A percentile compares a stretch with the other conserved stretches of the same genome.
phyloP scores from a whole-genome alignment of 495 filamentous ascomycete species.

The Chaetomium tenue region DNA sequence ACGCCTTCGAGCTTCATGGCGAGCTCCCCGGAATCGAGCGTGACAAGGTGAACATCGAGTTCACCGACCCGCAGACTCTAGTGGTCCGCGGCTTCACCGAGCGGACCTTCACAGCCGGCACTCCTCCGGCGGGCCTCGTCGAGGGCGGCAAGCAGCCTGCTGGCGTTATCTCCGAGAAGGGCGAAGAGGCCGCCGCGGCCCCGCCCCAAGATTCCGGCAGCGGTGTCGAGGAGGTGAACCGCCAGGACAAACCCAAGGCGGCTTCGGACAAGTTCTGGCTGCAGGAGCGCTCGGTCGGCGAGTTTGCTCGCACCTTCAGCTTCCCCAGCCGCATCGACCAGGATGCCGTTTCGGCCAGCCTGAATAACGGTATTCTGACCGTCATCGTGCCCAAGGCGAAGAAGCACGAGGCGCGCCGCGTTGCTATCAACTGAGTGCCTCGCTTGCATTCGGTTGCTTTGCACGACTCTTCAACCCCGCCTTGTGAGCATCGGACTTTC shows the following conservation, averaged over 20 bases:
- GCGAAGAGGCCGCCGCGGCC: slow-evolving; percentile 19
- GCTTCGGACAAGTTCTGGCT: slow-evolving; percentile 67
- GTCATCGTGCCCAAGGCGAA: slow-evolving; percentile 70
- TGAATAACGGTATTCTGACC: slow-evolving; percentile 58
- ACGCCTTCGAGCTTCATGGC: slow-evolving; percentile 75
- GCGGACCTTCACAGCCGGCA: slow-evolving; percentile 49
- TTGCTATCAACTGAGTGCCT: slow-evolving; percentile 47
- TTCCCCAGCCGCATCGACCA: slow-evolving; percentile 76
- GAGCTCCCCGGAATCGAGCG: slow-evolving; percentile 82
- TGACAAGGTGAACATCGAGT: slow-evolving; percentile 76
- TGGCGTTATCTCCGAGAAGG: slow-evolving; percentile 19
- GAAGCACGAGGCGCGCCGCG: slow-evolving; percentile 20
- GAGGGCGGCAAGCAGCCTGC: slow-evolving; percentile 24
- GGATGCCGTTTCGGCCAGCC: slow-evolving; percentile 68
- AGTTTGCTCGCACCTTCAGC: slow-evolving; percentile 74
- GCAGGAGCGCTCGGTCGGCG: slow-evolving; percentile 73
- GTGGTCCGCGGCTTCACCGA: slow-evolving; percentile 69
- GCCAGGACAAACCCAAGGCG: slow-evolving; percentile 31
- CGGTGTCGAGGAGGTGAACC: not conserved
- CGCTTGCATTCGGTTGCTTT: slow-evolving; percentile 51
- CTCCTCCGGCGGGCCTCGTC: slow-evolving; percentile 41
- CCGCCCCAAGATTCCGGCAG: slow-evolving; percentile 16
- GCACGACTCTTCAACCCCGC: too few species aligned
- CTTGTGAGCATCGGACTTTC: not conserved
- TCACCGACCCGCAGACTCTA: slow-evolving; percentile 73